Percentiles rank a stretch among this genome's conserved stretches.
Conservation (phyloP, 2,329 filamentous ascomycete species). For the Ceratocystis huliohia region DNA sequence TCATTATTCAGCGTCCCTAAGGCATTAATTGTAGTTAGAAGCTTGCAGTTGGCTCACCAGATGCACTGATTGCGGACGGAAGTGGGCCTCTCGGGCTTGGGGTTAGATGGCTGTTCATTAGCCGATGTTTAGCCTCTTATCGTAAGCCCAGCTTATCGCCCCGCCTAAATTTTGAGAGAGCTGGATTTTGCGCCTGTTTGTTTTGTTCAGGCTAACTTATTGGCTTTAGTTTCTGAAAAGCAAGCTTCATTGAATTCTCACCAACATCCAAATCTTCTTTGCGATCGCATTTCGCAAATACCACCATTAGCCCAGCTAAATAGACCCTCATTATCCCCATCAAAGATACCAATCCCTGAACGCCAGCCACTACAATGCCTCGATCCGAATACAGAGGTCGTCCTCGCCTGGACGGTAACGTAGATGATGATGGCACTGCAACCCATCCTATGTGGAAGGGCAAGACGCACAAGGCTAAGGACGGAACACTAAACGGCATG, state of each 20-base stretch:
- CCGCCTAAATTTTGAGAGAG: slow-evolving; percentile 20
- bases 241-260: neutral
- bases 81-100: neutral
- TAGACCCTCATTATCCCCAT: too few species aligned
- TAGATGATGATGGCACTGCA: neutral
- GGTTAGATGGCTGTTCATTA: neutral
- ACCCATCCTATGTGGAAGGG: slow-evolving; percentile 27
- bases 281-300: neutral
- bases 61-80: neutral
- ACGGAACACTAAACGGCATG: slow-evolving; percentile 44
- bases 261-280: neutral
- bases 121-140: slow-evolving; percentile 15
- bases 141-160: slow-evolving; percentile 14
- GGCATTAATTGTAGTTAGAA: neutral
- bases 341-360: neutral
- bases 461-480: slow-evolving; percentile 34
- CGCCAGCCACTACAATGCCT: neutral
- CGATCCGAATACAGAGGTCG: slow-evolving; percentile 3
- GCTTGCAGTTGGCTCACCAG: neutral
- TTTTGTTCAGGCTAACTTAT: neutral
- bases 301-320: too few species aligned
- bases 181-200: slow-evolving; percentile 14
- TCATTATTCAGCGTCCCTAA: neutral
- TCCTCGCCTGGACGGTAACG: neutral
- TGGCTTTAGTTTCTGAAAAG: neutral